These are phyloP conservation scores for Harrya chromipes DNA, from an alignment of 768 basidiomycete genomes.

Conservation along the genomic window DNA sequence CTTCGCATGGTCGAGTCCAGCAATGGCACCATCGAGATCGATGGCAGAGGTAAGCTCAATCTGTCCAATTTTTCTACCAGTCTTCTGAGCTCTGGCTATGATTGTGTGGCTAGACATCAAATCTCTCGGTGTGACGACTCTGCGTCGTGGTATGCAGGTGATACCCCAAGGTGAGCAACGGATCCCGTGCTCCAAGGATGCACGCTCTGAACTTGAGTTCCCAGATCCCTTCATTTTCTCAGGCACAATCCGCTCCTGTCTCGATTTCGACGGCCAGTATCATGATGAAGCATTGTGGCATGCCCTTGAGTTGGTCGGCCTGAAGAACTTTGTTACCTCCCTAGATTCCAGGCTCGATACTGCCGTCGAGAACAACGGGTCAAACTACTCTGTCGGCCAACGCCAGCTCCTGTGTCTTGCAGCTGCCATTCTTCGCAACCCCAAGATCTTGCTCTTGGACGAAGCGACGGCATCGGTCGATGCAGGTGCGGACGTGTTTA, in stretches of 20 bases:
- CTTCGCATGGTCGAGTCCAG: constrained; percentile 76
- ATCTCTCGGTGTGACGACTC: constrained; percentile 53
- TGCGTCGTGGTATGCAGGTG: constrained; percentile 29
- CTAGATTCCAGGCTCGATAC: constrained; percentile 79
- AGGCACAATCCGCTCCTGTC: constrained; percentile 27
- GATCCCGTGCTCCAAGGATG: neutral
- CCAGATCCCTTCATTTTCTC: constrained; percentile 34
- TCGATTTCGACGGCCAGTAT: constrained; percentile 26
- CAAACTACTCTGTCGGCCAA: constrained; percentile 86
- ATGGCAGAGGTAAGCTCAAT: constrained; percentile 46
- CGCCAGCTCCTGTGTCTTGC: constrained; percentile 73
- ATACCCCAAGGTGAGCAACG: constrained; percentile 27
- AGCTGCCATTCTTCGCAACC: constrained; percentile 30
- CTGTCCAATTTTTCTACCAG: constrained; percentile 49
- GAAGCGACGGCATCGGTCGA: constrained; percentile 65
- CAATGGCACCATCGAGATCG: constrained; percentile 73
- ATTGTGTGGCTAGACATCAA: constrained; percentile 73
- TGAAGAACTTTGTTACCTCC: constrained; percentile 71
- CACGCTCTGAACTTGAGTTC: neutral
- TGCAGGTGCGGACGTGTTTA: constrained; percentile 80
- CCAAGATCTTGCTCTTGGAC: constrained; percentile 29
- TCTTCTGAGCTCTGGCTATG: constrained; percentile 50
- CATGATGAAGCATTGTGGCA: constrained; percentile 36
- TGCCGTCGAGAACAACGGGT: constrained; percentile 68
- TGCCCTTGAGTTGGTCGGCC: constrained; percentile 36